Evolutionary conservation across 2,329 filamentous ascomycete species (phyloP), one percentile per base, ranked within the genome.

Genomic region (Aspergillus sp.): DNA sequence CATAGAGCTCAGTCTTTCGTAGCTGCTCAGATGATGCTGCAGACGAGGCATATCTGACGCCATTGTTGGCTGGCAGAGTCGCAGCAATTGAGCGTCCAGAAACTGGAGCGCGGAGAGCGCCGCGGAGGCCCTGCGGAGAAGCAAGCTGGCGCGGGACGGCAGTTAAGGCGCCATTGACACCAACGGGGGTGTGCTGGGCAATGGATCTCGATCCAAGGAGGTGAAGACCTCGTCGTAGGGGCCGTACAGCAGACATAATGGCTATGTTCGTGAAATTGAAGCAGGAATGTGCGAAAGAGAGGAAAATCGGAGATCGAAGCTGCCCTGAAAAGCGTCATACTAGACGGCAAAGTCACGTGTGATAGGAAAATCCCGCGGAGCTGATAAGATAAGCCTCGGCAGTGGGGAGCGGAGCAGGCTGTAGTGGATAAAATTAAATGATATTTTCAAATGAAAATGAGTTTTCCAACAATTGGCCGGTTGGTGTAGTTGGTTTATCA

Each of bases 1-100:
- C 87, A 75, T 93, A 90, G 21, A 97, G 81, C 27, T 88, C 87
- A 3, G 91, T 96, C 76, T 72, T 72, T 37, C 70, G 71, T 57
- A 77, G 60, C 9, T 67, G 49, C 1, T 54, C 52, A n/a, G 56
- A 57, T 19, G 65, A 61, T 40, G 59, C 62, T 5, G 65, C 63
- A 33, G 68, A 68, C 6, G 75, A 76, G 6, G 71, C 72, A 70
- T 69, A 70, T 40, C 75, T 68, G 40, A 68, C 62, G 50, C 60
- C 63, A 45, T 57, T 41, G 59, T 62, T 49, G 56, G 56, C 56
- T 55, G 51, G 44, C 27, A 60, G 27, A 44, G 55, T 27, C 43
- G 40, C 37, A n/a, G 59, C 25, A 53, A 49, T 49, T 37, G 61
- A 52, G 52, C 54, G 59, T 55, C 56, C 52, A 55, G 53, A 56